Conservation (phyloP, 1,284 basidiomycete genomes). For the Ceratobasidium sp. region DNA sequence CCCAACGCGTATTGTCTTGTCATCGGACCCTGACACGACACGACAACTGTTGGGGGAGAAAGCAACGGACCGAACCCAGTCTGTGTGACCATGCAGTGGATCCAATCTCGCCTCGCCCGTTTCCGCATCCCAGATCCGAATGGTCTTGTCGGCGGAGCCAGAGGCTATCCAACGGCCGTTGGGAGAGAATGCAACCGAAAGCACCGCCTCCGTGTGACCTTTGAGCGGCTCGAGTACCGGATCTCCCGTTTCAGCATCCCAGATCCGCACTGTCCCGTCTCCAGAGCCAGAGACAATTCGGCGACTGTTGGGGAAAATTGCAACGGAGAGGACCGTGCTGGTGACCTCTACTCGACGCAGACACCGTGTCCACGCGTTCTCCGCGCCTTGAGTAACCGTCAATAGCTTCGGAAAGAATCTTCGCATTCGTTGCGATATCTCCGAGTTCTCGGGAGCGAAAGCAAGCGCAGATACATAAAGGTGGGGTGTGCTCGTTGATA, state of each 20-base stretch:
- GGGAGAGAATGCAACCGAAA: conserved; percentile 35
- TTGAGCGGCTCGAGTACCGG: not conserved
- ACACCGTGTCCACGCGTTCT: too few species aligned
- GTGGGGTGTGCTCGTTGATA: not conserved
- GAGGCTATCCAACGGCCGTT: conserved; percentile 20
- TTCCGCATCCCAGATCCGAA: conserved; percentile 40
- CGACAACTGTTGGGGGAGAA: conserved; percentile 33
- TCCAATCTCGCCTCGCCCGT: not conserved
- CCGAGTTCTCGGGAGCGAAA: not conserved
- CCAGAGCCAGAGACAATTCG: too few species aligned
- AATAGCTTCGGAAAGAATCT: not conserved
- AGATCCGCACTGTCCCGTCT: not conserved
- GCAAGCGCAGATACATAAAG: conserved; percentile 16
- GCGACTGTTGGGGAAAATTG: not conserved
- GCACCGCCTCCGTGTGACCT: conserved; percentile 15
- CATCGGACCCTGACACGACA: conserved; percentile 21
- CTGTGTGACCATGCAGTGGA: conserved; percentile 11
- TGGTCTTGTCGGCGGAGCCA: conserved; percentile 2
- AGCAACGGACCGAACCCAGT: not conserved
- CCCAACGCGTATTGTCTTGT: conserved; percentile 9
- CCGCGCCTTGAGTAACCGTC: not conserved
- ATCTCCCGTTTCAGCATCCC: not conserved
- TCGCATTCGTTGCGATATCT: not conserved
- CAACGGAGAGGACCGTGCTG: too few species aligned
- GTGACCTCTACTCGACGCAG: not conserved